Percentiles rank a stretch among this genome's conserved stretches.
These are phyloP conservation scores for Metarhizium album DNA, from an alignment of 2,329 filamentous ascomycete genomes.

Conservation along the genomic window DNA sequence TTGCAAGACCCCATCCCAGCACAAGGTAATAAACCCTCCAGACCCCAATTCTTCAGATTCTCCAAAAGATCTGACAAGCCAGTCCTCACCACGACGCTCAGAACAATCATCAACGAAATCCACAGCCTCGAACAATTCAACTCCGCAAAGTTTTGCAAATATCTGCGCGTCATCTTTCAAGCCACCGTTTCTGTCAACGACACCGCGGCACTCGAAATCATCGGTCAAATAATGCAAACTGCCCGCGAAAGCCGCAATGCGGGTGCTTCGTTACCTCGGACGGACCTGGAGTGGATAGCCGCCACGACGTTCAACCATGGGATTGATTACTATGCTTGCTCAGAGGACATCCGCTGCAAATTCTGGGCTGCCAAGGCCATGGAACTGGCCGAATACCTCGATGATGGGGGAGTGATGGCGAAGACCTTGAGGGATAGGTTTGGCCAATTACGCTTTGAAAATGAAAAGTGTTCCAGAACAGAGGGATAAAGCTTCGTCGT, in stretches of 20 bases:
- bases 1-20: slow-evolving; percentile 42
- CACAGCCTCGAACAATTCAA: slow-evolving; percentile 47
- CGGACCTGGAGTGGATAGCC: slow-evolving; percentile 69
- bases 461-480: background rate
- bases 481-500: background rate
- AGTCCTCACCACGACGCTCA: slow-evolving; percentile 44
- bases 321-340: slow-evolving; percentile 50
- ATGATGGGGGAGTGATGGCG: slow-evolving; percentile 40
- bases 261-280: slow-evolving; percentile 44
- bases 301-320: slow-evolving; percentile 59
- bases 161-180: slow-evolving; percentile 69
- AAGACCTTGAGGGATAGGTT: slow-evolving; percentile 33
- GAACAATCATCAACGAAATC: slow-evolving; percentile 60
- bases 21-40: slow-evolving; percentile 27
- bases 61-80: background rate
- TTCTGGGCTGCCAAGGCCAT: slow-evolving; percentile 55
- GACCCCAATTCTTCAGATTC: background rate
- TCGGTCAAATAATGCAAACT: slow-evolving; percentile 51
- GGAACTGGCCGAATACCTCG: slow-evolving; percentile 45
- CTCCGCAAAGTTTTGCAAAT: slow-evolving; percentile 54
- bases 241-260: slow-evolving; percentile 36
- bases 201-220: slow-evolving; percentile 43
- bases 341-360: slow-evolving; percentile 43
- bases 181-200: slow-evolving; percentile 49
- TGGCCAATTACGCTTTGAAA: slow-evolving; percentile 24